Conservation (phyloP, 176 grass and related monocot genomes). For the Poa pratensis region DNA sequence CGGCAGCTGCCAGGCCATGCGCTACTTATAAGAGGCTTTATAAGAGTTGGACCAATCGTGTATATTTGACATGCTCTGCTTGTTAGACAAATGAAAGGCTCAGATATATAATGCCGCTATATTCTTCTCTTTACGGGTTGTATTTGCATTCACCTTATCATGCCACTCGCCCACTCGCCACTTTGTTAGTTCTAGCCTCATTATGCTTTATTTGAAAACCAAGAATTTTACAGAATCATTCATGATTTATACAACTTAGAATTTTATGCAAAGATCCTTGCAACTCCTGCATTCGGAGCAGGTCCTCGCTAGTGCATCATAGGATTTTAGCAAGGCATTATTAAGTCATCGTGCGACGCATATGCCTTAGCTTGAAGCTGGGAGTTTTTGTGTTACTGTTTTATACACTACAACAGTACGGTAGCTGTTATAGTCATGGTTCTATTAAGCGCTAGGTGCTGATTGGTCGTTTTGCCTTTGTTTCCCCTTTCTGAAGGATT, state of each 20-base stretch:
- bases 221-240: not conserved
- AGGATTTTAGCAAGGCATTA: not conserved
- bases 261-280: not conserved
- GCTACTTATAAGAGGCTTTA: not conserved
- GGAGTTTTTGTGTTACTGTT: slow-evolving; percentile 4
- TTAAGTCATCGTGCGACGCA: not conserved
- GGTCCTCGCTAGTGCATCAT: not conserved
- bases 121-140: not conserved
- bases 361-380: not conserved
- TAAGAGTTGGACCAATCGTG: not conserved
- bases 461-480: too few species aligned
- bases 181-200: not conserved
- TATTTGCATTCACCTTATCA: not conserved
- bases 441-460: too few species aligned
- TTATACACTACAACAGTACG: not conserved
- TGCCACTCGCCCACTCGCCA: not conserved
- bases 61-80: not conserved
- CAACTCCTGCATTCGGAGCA: not conserved
- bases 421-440: not conserved
- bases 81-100: not conserved
- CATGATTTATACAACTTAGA: not conserved
- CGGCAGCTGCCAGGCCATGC: too few species aligned
- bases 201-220: not conserved
- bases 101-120: not conserved
- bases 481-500: too few species aligned